Conservation (phyloP, 2,329 filamentous ascomycete species). For the Emericellopsis cladophorae region DNA sequence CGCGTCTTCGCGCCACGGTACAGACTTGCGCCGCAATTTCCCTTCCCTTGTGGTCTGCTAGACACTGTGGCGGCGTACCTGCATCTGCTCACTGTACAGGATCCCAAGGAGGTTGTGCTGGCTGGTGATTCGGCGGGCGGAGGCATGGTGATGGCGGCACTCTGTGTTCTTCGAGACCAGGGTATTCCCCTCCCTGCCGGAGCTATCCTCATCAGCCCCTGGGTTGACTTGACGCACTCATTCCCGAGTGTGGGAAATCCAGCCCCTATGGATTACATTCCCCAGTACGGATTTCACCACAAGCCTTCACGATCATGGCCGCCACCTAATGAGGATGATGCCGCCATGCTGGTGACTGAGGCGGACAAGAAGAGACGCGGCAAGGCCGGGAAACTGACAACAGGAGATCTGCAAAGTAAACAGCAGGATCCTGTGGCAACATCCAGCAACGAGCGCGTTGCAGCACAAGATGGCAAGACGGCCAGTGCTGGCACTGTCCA, state of each 20-base stretch:
- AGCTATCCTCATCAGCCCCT: slow-evolving; percentile 82
- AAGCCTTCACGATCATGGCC: slow-evolving; percentile 88
- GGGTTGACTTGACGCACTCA: slow-evolving; percentile 91
- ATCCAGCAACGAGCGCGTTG: slow-evolving; percentile 7
- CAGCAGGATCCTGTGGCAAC: slow-evolving; percentile 19
- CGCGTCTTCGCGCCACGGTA: slow-evolving; percentile 80
- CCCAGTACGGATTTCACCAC: slow-evolving; percentile 76
- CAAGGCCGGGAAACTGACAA: background rate
- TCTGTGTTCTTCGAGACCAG: slow-evolving; percentile 73
- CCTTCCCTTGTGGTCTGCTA: slow-evolving; percentile 84
- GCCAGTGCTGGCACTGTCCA: slow-evolving; percentile 14
- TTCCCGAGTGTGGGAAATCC: slow-evolving; percentile 78
- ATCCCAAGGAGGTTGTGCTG: slow-evolving; percentile 71
- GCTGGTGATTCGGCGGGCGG: slow-evolving; percentile 90
- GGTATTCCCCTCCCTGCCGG: slow-evolving; percentile 78
- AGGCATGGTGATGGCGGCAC: slow-evolving; percentile 72
- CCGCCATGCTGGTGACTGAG: slow-evolving; percentile 38
- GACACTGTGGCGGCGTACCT: slow-evolving; percentile 86
- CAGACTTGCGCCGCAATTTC: slow-evolving; percentile 82
- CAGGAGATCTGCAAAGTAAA: slow-evolving; percentile 12
- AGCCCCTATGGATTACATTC: slow-evolving; percentile 75
- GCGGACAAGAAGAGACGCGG: slow-evolving; percentile 26
- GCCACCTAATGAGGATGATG: slow-evolving; percentile 70
- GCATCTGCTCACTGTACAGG: slow-evolving; percentile 62
- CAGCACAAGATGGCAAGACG: slow-evolving; percentile 4